Conservation (phyloP, 371 early-diverging fungal genomes). For the Mortierella sp. region DNA sequence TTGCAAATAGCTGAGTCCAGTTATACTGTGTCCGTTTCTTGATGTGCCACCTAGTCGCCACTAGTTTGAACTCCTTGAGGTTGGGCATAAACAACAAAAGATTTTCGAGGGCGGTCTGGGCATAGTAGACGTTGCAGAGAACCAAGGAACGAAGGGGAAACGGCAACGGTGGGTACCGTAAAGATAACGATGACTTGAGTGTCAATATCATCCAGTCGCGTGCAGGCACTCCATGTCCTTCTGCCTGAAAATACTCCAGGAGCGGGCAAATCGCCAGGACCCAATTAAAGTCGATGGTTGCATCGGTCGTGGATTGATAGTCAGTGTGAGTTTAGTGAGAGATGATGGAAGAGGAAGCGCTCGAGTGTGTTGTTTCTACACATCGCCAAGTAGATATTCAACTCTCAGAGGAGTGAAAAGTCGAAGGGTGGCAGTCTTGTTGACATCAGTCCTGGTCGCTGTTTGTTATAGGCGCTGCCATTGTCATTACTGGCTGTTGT, state of each 20-base stretch:
- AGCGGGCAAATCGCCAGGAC: not conserved
- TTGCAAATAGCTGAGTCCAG: not conserved
- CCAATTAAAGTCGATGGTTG: not conserved
- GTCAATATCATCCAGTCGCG: too few relatives aligned
- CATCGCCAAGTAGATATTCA: not conserved
- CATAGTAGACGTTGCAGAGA: not conserved
- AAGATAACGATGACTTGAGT: not conserved
- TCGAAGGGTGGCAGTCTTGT: not conserved
- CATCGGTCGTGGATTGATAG: not conserved
- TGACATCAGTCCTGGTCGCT: not conserved
- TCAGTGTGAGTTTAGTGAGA: not conserved
- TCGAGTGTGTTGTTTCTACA: not conserved
- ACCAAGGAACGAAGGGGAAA: not conserved
- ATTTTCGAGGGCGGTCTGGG: not conserved
- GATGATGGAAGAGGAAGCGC: not conserved
- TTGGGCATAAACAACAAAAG: not conserved
- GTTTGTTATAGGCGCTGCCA: not conserved
- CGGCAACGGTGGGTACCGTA: not conserved
- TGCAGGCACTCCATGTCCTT: not conserved
- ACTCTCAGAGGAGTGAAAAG: not conserved
- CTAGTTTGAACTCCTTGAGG: not conserved
- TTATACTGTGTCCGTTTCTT: not conserved
- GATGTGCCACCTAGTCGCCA: not conserved
- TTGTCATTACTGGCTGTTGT: not conserved
- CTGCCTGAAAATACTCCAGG: not conserved